These are phyloP conservation scores for Penicillium sp. DNA, from an alignment of 2,329 filamentous ascomycete genomes.

Conservation along the genomic window DNA sequence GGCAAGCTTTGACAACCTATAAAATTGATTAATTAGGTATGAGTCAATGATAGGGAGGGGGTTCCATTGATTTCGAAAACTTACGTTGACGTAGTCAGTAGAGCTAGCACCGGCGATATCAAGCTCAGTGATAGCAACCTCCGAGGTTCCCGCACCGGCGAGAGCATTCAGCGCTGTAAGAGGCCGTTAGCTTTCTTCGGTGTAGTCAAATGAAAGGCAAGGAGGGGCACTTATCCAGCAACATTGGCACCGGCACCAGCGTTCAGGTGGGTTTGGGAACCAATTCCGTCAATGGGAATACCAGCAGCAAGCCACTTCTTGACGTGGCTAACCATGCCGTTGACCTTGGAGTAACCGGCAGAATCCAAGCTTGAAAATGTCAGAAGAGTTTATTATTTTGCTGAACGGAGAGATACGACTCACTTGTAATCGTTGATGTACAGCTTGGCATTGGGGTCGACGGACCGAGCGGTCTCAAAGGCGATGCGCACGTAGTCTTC, in stretches of 20 bases:
- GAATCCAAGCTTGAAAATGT: conserved; percentile 64
- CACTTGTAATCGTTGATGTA: conserved; percentile 73
- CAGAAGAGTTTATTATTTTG: neutral
- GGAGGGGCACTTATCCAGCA: neutral
- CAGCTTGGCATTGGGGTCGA: conserved; percentile 68
- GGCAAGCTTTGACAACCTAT: conserved; percentile 57
- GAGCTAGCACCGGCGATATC: conserved; percentile 64
- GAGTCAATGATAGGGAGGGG: neutral
- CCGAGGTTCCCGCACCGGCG: conserved; percentile 54
- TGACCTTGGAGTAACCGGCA: conserved; percentile 62
- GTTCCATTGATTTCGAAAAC: conserved; percentile 9
- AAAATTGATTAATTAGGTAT: neutral
- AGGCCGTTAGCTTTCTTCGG: conserved; percentile 16
- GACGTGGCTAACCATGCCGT: conserved; percentile 61
- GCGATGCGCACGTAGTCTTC: conserved; percentile 72
- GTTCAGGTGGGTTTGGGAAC: conserved; percentile 23
- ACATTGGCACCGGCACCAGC: conserved; percentile 1
- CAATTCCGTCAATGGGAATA: conserved; percentile 67
- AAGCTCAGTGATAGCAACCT: conserved; percentile 69
- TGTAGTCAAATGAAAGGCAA: neutral
- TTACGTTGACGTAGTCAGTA: conserved; percentile 60
- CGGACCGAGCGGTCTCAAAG: conserved; percentile 68
- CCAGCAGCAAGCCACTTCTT: conserved; percentile 66
- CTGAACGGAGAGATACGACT: conserved; percentile 10
- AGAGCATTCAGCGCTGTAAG: conserved; percentile 58